Evolutionary conservation across 768 basidiomycete genomes (phyloP).

Genomic region (Boletus reticulatus): DNA sequence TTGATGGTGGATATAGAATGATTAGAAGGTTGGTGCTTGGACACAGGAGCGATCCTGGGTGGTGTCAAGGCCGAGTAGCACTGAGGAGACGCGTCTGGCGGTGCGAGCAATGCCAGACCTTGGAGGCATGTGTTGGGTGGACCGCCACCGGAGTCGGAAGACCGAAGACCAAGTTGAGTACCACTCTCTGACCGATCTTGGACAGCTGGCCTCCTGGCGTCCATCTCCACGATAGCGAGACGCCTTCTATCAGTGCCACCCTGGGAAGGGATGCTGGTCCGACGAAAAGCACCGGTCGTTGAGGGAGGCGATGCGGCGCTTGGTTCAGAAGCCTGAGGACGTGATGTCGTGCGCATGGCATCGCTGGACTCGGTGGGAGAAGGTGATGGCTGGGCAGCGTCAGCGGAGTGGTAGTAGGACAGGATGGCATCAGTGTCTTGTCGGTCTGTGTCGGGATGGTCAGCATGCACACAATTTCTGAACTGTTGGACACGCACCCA

Average conservation of each 20-base stretch:
- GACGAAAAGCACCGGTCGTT: constrained; percentile 34
- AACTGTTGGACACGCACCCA: constrained; percentile 14
- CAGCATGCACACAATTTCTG: background rate
- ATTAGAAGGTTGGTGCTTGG: constrained; percentile 19
- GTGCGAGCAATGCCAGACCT: constrained; percentile 67
- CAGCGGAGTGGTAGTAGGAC: constrained; percentile 56
- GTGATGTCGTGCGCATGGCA: constrained; percentile 22
- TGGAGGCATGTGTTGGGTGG: constrained; percentile 33
- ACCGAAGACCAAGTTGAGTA: constrained; percentile 9
- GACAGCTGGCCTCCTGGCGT: constrained; percentile 28
- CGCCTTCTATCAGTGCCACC: constrained; percentile 64
- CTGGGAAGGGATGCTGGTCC: constrained; percentile 54
- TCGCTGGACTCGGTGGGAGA: constrained; percentile 53
- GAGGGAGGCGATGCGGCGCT: constrained; percentile 26
- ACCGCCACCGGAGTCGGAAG: constrained; percentile 27
- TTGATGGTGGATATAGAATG: constrained; percentile 27
- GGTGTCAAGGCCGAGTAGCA: constrained; percentile 54
- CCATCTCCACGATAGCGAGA: constrained; percentile 65
- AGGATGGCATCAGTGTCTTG: constrained; percentile 45
- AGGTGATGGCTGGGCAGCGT: background rate
- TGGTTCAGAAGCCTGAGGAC: constrained; percentile 12
- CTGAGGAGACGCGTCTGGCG: constrained; percentile 61
- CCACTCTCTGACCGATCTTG: constrained; percentile 27
- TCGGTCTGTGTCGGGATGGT: constrained; percentile 6
- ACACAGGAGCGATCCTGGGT: constrained; percentile 47